Evolutionary conservation across 2,329 filamentous ascomycete species (phyloP).

Genomic region (Claviceps sp.): DNA sequence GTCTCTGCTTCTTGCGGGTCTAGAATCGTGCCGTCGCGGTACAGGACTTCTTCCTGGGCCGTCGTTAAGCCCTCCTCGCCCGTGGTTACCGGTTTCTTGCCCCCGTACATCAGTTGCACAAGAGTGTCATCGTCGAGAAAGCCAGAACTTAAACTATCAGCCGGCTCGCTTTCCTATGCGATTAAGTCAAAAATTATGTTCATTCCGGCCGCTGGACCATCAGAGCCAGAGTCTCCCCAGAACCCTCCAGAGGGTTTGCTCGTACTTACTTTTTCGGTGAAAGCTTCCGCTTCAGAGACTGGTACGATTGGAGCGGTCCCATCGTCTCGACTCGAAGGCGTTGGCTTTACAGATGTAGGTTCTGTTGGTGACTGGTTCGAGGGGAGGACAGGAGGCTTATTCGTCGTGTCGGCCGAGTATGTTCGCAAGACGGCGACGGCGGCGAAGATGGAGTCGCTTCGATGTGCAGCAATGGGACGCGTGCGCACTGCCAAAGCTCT

Average conservation of each 20-base stretch:
- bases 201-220: not conserved
- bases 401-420: slow-evolving; percentile 19
- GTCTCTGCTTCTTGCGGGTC: slow-evolving; percentile 19
- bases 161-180: not conserved
- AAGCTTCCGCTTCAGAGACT: too few species aligned
- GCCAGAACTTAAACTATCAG: slow-evolving; percentile 8
- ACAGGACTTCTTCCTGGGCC: slow-evolving; percentile 31
- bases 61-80: slow-evolving; percentile 23
- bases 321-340: not conserved
- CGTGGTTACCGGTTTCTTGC: slow-evolving; percentile 17
- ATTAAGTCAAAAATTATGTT: not conserved
- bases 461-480: slow-evolving; percentile 13
- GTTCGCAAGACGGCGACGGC: slow-evolving; percentile 11
- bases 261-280: not conserved
- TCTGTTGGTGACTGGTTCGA: not conserved
- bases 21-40: slow-evolving; percentile 27
- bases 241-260: not conserved
- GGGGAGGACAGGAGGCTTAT: not conserved
- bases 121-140: slow-evolving; percentile 22
- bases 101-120: slow-evolving; percentile 24
- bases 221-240: not conserved
- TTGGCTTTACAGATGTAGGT: slow-evolving; percentile 1
- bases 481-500: slow-evolving; percentile 19
- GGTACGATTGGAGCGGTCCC: not conserved
- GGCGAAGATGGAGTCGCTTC: slow-evolving; percentile 12